Evolutionary conservation across 2,329 filamentous ascomycete genomes (phyloP), one percentile per base, ranked within the genome.

Genomic region (Camillea tinctor): DNA sequence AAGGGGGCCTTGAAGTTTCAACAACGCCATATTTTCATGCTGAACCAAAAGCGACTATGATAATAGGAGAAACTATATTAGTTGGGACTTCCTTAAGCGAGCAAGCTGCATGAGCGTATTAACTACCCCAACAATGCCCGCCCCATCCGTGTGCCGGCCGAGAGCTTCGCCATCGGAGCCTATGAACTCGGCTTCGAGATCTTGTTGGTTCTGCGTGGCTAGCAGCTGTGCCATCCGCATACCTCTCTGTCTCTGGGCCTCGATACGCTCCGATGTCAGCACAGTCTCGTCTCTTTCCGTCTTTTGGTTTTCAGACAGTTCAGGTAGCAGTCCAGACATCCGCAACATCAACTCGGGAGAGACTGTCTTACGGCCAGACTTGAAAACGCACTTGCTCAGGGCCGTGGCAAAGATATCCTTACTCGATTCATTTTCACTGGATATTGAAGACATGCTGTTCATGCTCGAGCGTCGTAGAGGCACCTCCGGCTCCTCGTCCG

Each of bases 351-450:
- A 76, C 68, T 88, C 87, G 0, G 89, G 88, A 13, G 85, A 79
- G 6, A 91, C 81, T 0, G 89, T 92, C 65, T 88, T 77, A 19
- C 88, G 78, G 1, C 83, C 84, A 64, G 81, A 81, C 71, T 87
- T 87, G 64, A 84, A 81, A 6, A 86, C 84, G 64, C 85, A 87
- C 72, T 86, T 86, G 66, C 79, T 82, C 52, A 86, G 64, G 0
- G 79, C 80, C 2, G 80, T 80, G 0, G 84, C 84, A 50, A 81
- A 77, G 22, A 85, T 64, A n/a, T 66, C 58, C 19, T 63, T 67
- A 1, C 65, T 60, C 6, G 64, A 55, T n/a, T 68, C 62, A 53
- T 36, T 49, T 15, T 60, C 60, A 40, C 40, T 50, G 21, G n/a
- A 22, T 23, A 6, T 52, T 52, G 40, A 60, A n/a, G 60, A 61